These are phyloP conservation scores for Metschnikowia amazonensis DNA, from an alignment of 805 yeast species.

Conservation along the genomic window DNA sequence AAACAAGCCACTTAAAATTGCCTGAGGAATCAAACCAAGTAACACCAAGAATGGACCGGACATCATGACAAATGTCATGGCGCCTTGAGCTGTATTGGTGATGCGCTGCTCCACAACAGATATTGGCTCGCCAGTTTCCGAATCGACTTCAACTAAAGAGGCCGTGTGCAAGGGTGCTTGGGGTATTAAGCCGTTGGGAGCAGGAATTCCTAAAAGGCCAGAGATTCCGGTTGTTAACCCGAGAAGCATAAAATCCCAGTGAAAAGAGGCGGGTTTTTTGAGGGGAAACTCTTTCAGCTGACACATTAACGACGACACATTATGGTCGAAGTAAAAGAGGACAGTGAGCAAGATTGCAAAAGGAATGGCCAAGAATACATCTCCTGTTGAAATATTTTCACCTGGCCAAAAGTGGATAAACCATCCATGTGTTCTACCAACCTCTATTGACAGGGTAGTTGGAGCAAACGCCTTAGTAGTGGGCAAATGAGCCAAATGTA, in stretches of 20 bases:
- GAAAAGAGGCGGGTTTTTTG: slow-evolving; percentile 84
- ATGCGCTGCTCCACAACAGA: slow-evolving; percentile 86
- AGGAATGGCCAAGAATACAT: slow-evolving; percentile 87
- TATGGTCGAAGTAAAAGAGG: slow-evolving; percentile 91
- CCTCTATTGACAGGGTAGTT: slow-evolving; percentile 37
- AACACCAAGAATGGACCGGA: slow-evolving; percentile 79
- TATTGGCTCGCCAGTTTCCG: slow-evolving; percentile 32
- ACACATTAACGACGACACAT: slow-evolving; percentile 89
- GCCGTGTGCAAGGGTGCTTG: slow-evolving; percentile 94
- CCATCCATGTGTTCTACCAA: slow-evolving; percentile 58
- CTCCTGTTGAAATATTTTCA: slow-evolving; percentile 55
- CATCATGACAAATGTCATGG: slow-evolving; percentile 83
- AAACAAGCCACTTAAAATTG: slow-evolving; percentile 87
- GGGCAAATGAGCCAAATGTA: slow-evolving; percentile 61
- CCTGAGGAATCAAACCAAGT: slow-evolving; percentile 83
- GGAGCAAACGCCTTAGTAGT: slow-evolving; percentile 73
- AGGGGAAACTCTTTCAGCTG: slow-evolving; percentile 80
- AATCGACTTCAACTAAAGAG: slow-evolving; percentile 59
- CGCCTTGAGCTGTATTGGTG: slow-evolving; percentile 81
- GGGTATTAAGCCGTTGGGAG: slow-evolving; percentile 95
- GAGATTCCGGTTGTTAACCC: slow-evolving; percentile 86
- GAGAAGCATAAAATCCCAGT: slow-evolving; percentile 82
- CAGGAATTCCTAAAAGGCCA: slow-evolving; percentile 87
- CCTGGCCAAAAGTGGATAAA: slow-evolving; percentile 70
- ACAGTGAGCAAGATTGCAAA: slow-evolving; percentile 83